Evolutionary conservation across 2,329 filamentous ascomycete genomes (phyloP).

Genomic region (Fusarium sp.): DNA sequence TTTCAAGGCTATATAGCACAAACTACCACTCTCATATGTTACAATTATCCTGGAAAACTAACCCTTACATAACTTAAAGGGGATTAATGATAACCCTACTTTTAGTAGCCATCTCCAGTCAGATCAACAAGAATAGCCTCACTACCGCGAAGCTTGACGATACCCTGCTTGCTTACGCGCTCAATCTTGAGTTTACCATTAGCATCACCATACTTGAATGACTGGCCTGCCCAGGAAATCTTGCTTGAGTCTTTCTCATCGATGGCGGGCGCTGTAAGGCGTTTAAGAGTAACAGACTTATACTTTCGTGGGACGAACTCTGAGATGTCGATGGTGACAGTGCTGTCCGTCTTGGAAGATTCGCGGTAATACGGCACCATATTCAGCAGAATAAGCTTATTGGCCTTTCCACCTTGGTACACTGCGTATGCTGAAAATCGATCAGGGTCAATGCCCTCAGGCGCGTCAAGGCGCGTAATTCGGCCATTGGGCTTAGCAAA

Average conservation of each 20-base stretch:
- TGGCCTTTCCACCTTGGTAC: neutral
- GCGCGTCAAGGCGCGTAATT: neutral
- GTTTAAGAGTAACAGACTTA: neutral
- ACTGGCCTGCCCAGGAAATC: slow-evolving; percentile 20
- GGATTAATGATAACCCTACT: too few species aligned
- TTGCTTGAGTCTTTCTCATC: slow-evolving; percentile 10
- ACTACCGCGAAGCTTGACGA: neutral
- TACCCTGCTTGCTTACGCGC: neutral
- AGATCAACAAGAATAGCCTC: slow-evolving; percentile 2
- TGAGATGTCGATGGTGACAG: neutral
- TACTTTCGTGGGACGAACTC: neutral
- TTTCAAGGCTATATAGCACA: too few species aligned
- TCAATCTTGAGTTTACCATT: neutral
- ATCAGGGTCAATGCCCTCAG: neutral
- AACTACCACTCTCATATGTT: too few species aligned
- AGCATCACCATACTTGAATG: slow-evolving; percentile 18
- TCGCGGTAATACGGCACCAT: slow-evolving; percentile 1
- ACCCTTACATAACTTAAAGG: too few species aligned
- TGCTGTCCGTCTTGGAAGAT: neutral
- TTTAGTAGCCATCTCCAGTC: neutral
- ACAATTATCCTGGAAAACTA: too few species aligned
- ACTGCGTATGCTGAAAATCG: slow-evolving; percentile 5
- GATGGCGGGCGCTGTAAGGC: slow-evolving; percentile 10
- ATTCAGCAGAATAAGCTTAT: slow-evolving; percentile 10
- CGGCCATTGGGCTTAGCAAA: slow-evolving; percentile 6